Base-by-base conservation (phyloP, 2,329 filamentous ascomycete species). In the Aspergillus felis region DNA sequence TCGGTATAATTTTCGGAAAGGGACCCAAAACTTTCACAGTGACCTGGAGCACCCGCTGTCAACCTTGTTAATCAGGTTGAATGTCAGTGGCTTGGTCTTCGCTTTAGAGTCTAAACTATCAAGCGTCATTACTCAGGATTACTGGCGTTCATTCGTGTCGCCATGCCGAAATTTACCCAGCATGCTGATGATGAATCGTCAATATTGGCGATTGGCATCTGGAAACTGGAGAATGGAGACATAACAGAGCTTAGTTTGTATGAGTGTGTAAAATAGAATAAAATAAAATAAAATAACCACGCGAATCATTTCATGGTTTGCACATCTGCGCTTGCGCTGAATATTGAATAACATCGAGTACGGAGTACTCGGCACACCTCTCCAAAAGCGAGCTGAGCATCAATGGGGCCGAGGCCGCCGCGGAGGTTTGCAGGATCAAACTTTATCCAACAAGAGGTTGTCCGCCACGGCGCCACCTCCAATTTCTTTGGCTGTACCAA, bases 401-500 rank as follows among this genome's bases (percentile, higher is more conserved):
- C 4, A 38, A 17, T 6, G 32, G 14, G 32, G 28, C 28, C 9
- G 10, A 29, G 10, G 28, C 9, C 9, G 28, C 9, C 3, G 4
- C 5, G 14, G n/a, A 14, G 32, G 32, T 38, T 38, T 38, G 14
- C 20, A 46, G n/a, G 2, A 8, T 5, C 3, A 3, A 46, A 46
- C 42, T 46, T 3, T 46, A 46, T 24, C 22, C 22, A 46, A 17
- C 42, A 20, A 46, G 9, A 20, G 9, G 22, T 9, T 46, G 42
- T 46, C 20, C n/a, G n/a, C 22, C 29, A 32, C 29, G 29, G 29
- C 29, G 32, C 32, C n/a, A 46, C 42, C 22, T 20, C 8, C 20
- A 20, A 44, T 53, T 42, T 51, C 55, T 57, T 56, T 59, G 60
- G 58, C 38, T 52, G 52, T 47, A 56, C 59, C 24, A 25, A 25